These are phyloP conservation scores for Globisporangium carolinianum DNA, from an alignment of 352 stramenopile genomes.

Conservation along the genomic window DNA sequence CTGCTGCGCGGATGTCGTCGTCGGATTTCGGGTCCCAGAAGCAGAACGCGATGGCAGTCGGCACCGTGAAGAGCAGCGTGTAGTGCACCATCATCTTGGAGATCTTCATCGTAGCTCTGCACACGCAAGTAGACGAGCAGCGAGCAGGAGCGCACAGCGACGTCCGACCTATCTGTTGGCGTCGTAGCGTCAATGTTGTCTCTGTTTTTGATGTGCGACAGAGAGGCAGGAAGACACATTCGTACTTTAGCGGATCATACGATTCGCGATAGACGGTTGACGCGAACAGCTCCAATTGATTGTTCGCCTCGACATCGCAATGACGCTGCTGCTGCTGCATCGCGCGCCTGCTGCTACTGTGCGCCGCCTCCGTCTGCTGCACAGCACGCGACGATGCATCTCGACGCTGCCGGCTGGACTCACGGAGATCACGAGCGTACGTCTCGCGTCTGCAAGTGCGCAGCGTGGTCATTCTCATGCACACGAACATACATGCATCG, in stretches of 20 bases:
- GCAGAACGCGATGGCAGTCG: conserved; percentile 53
- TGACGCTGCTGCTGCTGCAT: background rate
- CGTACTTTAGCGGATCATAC: background rate
- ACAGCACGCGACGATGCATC: conserved; percentile 3
- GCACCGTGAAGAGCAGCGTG: conserved; percentile 58
- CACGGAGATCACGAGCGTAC: conserved; percentile 46
- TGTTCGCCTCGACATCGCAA: background rate
- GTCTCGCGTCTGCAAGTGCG: background rate
- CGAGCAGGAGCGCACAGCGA: background rate
- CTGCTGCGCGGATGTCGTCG: conserved; percentile 66
- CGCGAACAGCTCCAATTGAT: background rate
- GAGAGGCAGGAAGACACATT: background rate
- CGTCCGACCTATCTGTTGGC: too few relatives aligned
- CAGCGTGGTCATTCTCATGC: too few relatives aligned
- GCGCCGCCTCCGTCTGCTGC: background rate
- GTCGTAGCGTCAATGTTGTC: too few relatives aligned
- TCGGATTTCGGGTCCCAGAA: conserved; percentile 70
- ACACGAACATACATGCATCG: background rate
- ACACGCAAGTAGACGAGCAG: too few relatives aligned
- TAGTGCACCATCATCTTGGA: conserved; percentile 83
- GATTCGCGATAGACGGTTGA: too few relatives aligned
- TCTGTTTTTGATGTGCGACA: too few relatives aligned
- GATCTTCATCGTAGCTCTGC: conserved; percentile 51
- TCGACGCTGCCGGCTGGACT: conserved; percentile 39
- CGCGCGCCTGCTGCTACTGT: background rate